Conservation (phyloP, 352 stramenopile genomes). For the Globisporangium paroecandrum region DNA sequence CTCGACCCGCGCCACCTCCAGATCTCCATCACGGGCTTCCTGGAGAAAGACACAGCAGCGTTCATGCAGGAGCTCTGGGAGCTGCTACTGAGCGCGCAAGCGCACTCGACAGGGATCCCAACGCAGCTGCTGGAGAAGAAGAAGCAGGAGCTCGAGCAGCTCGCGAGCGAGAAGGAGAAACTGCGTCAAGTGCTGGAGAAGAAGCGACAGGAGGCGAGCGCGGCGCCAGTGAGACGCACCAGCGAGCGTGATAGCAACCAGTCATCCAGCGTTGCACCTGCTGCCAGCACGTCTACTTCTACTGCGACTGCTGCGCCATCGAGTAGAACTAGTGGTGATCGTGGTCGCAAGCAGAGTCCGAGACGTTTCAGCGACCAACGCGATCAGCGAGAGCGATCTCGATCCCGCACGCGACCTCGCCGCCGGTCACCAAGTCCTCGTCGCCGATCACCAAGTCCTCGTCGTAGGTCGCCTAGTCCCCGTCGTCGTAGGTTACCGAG, state of each 20-base stretch:
- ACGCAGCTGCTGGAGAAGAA: conserved; percentile 86
- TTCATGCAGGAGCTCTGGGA: conserved; percentile 91
- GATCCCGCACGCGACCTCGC: conserved; percentile 12
- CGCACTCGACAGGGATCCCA: conserved; percentile 85
- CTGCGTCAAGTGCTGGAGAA: conserved; percentile 55
- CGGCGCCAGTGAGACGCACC: conserved; percentile 5
- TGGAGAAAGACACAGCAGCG: conserved; percentile 81
- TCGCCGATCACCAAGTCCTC: conserved; percentile 11
- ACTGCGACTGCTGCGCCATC: background rate
- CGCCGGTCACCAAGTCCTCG: conserved; percentile 19
- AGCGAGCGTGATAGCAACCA: background rate
- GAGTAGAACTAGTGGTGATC: background rate
- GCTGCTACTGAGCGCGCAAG: conserved; percentile 86
- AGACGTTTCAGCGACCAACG: conserved; percentile 6
- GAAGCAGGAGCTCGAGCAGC: conserved; percentile 82
- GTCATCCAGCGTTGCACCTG: background rate
- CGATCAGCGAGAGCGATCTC: conserved; percentile 7
- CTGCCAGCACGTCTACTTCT: background rate
- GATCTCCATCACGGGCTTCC: conserved; percentile 86
- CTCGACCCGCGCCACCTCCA: conserved; percentile 87
- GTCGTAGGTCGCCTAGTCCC: conserved; percentile 17
- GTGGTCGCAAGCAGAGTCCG: conserved; percentile 7
- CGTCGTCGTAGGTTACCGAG: conserved; percentile 3
- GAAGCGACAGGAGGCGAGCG: conserved; percentile 35
- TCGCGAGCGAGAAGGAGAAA: conserved; percentile 50